Conservation (phyloP, 768 basidiomycete species). For the Psilocybe azurescens region DNA sequence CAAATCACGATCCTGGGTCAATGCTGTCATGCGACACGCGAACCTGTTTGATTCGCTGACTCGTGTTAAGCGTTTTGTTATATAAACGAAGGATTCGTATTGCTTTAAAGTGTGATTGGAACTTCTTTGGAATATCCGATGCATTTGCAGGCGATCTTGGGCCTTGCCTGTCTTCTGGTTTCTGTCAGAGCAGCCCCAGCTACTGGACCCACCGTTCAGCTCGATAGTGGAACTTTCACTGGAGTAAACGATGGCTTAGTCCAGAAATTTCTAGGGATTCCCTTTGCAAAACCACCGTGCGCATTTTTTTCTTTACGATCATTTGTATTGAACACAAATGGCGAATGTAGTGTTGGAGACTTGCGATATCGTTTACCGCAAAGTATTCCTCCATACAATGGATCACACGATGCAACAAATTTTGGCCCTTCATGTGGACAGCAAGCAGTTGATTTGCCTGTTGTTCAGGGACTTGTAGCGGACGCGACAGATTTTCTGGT, state of each 20-base stretch:
- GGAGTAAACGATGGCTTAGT: conserved; percentile 38
- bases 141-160: not conserved
- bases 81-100: not conserved
- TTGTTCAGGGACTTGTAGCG: conserved; percentile 37
- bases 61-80: not conserved
- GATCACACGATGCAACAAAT: conserved; percentile 39
- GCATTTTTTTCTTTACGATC: not conserved
- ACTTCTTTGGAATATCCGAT: not conserved
- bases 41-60: not conserved
- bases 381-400: conserved; percentile 38
- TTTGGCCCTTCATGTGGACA: conserved; percentile 55
- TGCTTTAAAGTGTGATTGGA: not conserved
- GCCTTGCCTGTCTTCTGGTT: conserved; percentile 19
- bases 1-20: too few species aligned
- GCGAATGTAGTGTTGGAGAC: conserved; percentile 32
- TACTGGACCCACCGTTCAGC: conserved; percentile 37
- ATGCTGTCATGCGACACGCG: too few species aligned
- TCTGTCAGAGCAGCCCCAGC: conserved; percentile 16
- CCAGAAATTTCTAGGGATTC: conserved; percentile 53
- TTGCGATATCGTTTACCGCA: conserved; percentile 48
- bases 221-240: conserved; percentile 48
- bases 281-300: conserved; percentile 60
- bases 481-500: conserved; percentile 39
- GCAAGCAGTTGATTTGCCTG: conserved; percentile 41
- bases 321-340: too few species aligned